Evolutionary conservation across 495 filamentous ascomycete species (phyloP).

Genomic region (Halenospora varia): DNA sequence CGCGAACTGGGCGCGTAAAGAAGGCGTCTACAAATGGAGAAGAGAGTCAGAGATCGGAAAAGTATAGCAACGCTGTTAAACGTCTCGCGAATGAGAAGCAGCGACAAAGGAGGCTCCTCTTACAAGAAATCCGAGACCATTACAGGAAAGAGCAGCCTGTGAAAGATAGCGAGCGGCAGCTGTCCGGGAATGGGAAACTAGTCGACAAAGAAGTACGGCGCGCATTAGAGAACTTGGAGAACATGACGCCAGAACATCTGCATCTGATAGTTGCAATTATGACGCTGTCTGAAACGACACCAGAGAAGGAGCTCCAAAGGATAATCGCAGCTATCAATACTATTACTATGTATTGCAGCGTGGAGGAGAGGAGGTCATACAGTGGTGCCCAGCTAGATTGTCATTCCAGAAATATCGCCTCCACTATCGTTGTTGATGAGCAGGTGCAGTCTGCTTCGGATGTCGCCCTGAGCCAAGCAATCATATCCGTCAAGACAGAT

Average conservation of each 20-base stretch:
- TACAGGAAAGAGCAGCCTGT: constrained; percentile 29
- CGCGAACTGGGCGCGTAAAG: too few species aligned
- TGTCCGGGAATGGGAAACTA: constrained; percentile 20
- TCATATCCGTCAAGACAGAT: constrained; percentile 7
- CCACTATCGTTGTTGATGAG: background rate
- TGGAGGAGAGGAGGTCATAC: constrained; percentile 9
- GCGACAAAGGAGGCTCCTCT: constrained; percentile 21
- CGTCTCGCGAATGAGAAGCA: constrained; percentile 20
- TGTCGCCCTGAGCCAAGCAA: constrained; percentile 9
- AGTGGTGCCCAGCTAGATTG: background rate
- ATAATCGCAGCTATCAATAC: constrained; percentile 16
- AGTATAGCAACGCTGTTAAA: too few species aligned
- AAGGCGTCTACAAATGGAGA: too few species aligned
- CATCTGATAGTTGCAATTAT: constrained; percentile 14
- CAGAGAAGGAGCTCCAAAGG: constrained; percentile 12
- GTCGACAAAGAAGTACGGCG: constrained; percentile 6
- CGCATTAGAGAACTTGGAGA: constrained; percentile 11
- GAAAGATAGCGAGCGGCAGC: constrained; percentile 28
- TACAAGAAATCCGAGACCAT: constrained; percentile 20
- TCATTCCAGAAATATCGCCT: background rate
- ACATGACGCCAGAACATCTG: constrained; percentile 14
- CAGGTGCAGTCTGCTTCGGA: too few species aligned
- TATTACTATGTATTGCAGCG: constrained; percentile 8
- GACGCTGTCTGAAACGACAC: constrained; percentile 13
- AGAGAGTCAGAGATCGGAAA: too few species aligned